Evolutionary conservation across 2,329 filamentous ascomycete species (phyloP), one percentile per base, ranked within the genome.

Genomic region (Dactylellina cionopaga): DNA sequence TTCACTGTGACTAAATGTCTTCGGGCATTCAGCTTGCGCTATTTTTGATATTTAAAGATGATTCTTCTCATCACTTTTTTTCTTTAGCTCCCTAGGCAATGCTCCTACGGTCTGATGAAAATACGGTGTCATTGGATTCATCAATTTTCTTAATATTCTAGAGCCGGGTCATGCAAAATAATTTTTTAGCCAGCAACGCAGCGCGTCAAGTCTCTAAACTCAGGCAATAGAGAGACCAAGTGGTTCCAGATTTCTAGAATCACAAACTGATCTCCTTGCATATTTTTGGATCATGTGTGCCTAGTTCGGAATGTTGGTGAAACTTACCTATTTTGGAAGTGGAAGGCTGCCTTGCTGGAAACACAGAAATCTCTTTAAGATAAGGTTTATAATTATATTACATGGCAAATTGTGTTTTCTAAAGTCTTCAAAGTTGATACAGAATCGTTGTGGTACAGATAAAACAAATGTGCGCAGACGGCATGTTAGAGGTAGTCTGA

Each of bases 171-270:
- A n/a, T n/a, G n/a, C n/a, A n/a, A n/a, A n/a, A n/a, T n/a, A n/a
- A n/a, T n/a, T n/a, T n/a, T n/a, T n/a, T n/a, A n/a, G n/a, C n/a
- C n/a, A n/a, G n/a, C n/a, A n/a, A n/a, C n/a, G n/a, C n/a, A n/a
- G n/a, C n/a, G n/a, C n/a, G n/a, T n/a, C n/a, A n/a, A n/a, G n/a
- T n/a, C 24, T 33, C 25, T 47, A 5, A 29, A 41, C 1, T 15
- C 43, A n/a, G n/a, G n/a, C n/a, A 47, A 70, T 56, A 56, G 65
- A 43, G 56, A 33, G 33, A 58, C 65, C 65, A 71, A 56, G 65
- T 43, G 39, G 22, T 17, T 17, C 29, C 13, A 47, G 43, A 56
- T 58, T 44, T 71, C 56, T 52, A 63, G 65, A 71, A 49, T 37
- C 24, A 46, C 33, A 25, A 46, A 54, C 29, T 5, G 29, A 62